Evolutionary conservation across 805 yeast genomes (phyloP).

Genomic region (Pichia heedii): DNA sequence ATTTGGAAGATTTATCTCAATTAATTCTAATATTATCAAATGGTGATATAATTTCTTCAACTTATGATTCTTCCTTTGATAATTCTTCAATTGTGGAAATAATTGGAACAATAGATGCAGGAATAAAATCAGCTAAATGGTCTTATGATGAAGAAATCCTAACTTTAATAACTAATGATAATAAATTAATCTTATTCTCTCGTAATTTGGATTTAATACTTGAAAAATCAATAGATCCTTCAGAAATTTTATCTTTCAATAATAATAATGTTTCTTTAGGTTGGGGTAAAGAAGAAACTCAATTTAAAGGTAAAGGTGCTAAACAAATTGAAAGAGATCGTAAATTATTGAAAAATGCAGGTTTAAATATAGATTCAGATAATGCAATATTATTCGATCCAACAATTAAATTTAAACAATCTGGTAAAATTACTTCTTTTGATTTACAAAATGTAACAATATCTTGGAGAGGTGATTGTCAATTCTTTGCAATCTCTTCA

Average conservation of each 20-base stretch:
- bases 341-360: constrained; percentile 51
- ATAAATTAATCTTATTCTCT: constrained; percentile 57
- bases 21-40: constrained; percentile 56
- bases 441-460: constrained; percentile 45
- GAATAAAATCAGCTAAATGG: constrained; percentile 71
- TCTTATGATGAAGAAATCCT: constrained; percentile 86
- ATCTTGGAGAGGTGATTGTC: constrained; percentile 96
- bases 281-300: constrained; percentile 97
- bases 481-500: constrained; percentile 61
- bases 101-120: constrained; percentile 77
- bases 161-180: constrained; percentile 54
- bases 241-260: constrained; percentile 46
- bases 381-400: constrained; percentile 65
- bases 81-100: constrained; percentile 58
- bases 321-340: constrained; percentile 64
- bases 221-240: constrained; percentile 48
- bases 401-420: constrained; percentile 67
- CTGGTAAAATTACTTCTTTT: constrained; percentile 49
- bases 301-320: constrained; percentile 90
- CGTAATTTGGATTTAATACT: constrained; percentile 71
- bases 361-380: constrained; percentile 55
- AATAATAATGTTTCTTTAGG: constrained; percentile 92
- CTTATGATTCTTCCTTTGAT: constrained; percentile 39
- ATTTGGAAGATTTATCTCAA: constrained; percentile 62
- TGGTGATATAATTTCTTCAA: constrained; percentile 70